phyloP scores from a whole-genome alignment of 305 asterid genomes.

The Galium porrigens region DNA sequence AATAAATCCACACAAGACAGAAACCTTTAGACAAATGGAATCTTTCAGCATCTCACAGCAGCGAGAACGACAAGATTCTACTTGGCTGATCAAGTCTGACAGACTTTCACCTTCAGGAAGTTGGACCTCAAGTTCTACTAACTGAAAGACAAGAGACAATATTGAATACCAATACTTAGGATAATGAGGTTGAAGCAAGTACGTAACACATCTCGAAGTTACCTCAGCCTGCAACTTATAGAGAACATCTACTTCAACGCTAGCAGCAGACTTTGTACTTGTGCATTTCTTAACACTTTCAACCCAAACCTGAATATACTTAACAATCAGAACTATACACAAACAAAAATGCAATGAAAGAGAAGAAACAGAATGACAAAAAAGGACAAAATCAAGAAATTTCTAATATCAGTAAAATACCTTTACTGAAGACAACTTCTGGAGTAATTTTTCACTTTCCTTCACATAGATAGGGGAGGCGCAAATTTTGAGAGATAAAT shows the following conservation, averaged over 20 bases:
- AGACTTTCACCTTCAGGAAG: conserved; percentile 61
- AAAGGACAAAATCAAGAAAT: background rate
- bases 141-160: conserved; percentile 28
- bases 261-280: conserved; percentile 40
- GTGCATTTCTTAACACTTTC: conserved; percentile 47
- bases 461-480: conserved; percentile 42
- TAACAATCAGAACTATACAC: background rate
- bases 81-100: conserved; percentile 38
- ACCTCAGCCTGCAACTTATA: conserved; percentile 73
- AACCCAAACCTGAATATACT: conserved; percentile 53
- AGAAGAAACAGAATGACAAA: background rate
- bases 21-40: conserved; percentile 47
- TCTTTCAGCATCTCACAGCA: conserved; percentile 58
- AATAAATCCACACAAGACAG: conserved; percentile 16
- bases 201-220: conserved; percentile 15
- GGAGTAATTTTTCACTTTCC: conserved; percentile 46
- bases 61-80: conserved; percentile 45
- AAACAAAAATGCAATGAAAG: background rate
- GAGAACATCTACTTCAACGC: conserved; percentile 50
- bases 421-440: conserved; percentile 61
- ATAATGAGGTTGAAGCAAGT: conserved; percentile 4
- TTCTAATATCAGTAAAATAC: conserved; percentile 23
- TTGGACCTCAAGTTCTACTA: conserved; percentile 46
- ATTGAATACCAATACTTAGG: background rate
- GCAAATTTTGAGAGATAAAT: conserved; percentile 36